phyloP scores from a whole-genome alignment of 371 early-diverging fungal genomes.

The Syncephalastrum contaminatum region DNA sequence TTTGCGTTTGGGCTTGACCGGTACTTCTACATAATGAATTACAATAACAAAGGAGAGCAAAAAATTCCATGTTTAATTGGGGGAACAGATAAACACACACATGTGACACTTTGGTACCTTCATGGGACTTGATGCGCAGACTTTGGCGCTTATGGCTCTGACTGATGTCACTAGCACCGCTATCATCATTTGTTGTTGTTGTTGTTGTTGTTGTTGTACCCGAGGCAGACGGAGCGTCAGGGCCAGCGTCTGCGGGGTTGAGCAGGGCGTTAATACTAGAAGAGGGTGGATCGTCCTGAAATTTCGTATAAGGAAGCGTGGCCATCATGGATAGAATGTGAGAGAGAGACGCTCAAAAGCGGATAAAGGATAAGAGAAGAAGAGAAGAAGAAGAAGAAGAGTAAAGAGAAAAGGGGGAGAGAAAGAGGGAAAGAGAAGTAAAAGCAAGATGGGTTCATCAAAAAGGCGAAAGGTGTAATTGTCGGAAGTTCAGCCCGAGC shows the following conservation, averaged over 20 bases:
- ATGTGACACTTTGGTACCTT: constrained; percentile 23
- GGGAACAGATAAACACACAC: not conserved
- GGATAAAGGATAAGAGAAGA: constrained; percentile 2
- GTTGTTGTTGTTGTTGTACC: constrained; percentile 2
- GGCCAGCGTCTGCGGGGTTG: constrained; percentile 14
- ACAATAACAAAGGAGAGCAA: constrained; percentile 5
- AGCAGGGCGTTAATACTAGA: constrained; percentile 15
- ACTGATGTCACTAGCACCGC: not conserved
- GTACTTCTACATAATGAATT: constrained; percentile 8
- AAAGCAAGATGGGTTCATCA: constrained; percentile 7
- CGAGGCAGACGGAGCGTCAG: constrained; percentile 1
- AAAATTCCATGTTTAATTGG: not conserved
- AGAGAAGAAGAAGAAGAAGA: constrained; percentile 6
- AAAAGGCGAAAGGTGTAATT: constrained; percentile 6
- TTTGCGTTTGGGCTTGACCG: constrained; percentile 66
- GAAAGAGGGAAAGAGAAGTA: constrained; percentile 10
- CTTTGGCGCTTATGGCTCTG: constrained; percentile 19
- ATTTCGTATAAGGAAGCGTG: not conserved
- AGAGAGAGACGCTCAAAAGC: not conserved
- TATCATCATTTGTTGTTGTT: constrained; percentile 7
- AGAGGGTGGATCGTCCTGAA: constrained; percentile 8
- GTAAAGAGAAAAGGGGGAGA: constrained; percentile 9
- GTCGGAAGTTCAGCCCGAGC: constrained; percentile 1
- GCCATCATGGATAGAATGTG: constrained; percentile 1
- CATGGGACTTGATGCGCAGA: constrained; percentile 38